Evolutionary conservation across 495 filamentous ascomycete species (phyloP).

Genomic region (Parathielavia hyrcaniae): DNA sequence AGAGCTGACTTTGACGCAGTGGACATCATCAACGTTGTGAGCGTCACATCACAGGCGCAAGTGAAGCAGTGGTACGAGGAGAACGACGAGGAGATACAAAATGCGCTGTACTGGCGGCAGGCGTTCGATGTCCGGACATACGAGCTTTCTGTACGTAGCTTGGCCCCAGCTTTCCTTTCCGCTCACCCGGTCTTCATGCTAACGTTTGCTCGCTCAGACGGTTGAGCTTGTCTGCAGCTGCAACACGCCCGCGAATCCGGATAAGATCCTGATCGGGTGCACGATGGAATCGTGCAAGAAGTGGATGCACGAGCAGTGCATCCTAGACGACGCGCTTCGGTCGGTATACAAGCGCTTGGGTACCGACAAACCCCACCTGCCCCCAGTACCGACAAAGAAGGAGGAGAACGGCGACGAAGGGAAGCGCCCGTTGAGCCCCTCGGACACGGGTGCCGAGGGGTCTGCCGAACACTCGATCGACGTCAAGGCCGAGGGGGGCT

Average conservation of each 20-base stretch:
- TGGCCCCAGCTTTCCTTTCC: background rate
- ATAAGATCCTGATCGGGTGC: constrained; percentile 54
- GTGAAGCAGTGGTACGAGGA: constrained; percentile 54
- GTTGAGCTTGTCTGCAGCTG: constrained; percentile 57
- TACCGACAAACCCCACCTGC: constrained; percentile 40
- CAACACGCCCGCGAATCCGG: constrained; percentile 56
- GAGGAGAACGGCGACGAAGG: constrained; percentile 33
- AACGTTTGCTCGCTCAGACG: constrained; percentile 35
- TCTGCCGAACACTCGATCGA: constrained; percentile 43
- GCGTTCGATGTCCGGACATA: constrained; percentile 51
- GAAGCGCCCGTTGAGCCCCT: constrained; percentile 40
- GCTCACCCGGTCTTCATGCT: background rate
- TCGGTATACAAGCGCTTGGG: constrained; percentile 44
- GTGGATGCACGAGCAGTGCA: constrained; percentile 60
- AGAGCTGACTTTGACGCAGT: constrained; percentile 35
- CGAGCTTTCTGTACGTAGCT: constrained; percentile 52
- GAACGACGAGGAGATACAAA: constrained; percentile 53
- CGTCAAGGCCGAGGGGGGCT: constrained; percentile 39
- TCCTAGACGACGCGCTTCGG: constrained; percentile 47
- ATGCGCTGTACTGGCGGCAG: constrained; percentile 60
- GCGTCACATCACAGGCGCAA: constrained; percentile 42
- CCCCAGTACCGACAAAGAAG: constrained; percentile 33
- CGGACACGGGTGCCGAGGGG: constrained; percentile 37
- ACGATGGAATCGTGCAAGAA: constrained; percentile 49
- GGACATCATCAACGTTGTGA: constrained; percentile 50